Conservation (phyloP, 371 early-diverging fungal genomes). For the Mucor circinelloides region DNA sequence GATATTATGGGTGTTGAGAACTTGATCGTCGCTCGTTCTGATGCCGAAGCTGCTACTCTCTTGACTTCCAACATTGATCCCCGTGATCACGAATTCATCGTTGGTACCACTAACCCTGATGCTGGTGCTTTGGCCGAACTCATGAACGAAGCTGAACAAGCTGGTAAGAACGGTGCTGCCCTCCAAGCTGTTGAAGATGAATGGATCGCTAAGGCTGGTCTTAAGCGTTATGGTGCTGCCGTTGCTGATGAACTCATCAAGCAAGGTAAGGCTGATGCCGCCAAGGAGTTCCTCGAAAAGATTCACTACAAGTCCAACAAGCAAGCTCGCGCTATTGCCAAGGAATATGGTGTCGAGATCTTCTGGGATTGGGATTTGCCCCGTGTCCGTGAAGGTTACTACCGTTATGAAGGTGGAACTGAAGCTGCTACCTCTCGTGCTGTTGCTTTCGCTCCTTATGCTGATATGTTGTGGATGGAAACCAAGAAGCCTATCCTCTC, state of each 20-base stretch:
- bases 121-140: constrained; percentile 72
- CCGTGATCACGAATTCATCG: constrained; percentile 95
- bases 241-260: constrained; percentile 79
- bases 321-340: constrained; percentile 83
- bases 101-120: constrained; percentile 86
- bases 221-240: constrained; percentile 85
- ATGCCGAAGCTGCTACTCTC: constrained; percentile 96
- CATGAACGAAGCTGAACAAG: constrained; percentile 79
- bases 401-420: constrained; percentile 94
- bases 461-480: constrained; percentile 98
- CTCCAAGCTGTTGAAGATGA: constrained; percentile 86
- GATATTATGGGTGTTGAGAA: constrained; percentile 98
- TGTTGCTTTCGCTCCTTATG: constrained; percentile 89
- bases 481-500: constrained; percentile 89
- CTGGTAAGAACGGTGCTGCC: constrained; percentile 75
- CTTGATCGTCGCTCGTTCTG: constrained; percentile 92
- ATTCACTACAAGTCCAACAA: constrained; percentile 72
- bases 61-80: constrained; percentile 94
- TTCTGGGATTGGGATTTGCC: constrained; percentile 94
- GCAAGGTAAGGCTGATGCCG: constrained; percentile 51
- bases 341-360: constrained; percentile 76
- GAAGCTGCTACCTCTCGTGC: constrained; percentile 89
- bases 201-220: constrained; percentile 84
- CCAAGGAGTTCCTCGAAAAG: constrained; percentile 60
- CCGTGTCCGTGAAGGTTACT: constrained; percentile 94